A percentile compares a stretch with the other conserved stretches of the same genome.
These are phyloP conservation scores for Colletotrichum tropicicola DNA, from an alignment of 2,329 filamentous ascomycete genomes.

Conservation along the genomic window DNA sequence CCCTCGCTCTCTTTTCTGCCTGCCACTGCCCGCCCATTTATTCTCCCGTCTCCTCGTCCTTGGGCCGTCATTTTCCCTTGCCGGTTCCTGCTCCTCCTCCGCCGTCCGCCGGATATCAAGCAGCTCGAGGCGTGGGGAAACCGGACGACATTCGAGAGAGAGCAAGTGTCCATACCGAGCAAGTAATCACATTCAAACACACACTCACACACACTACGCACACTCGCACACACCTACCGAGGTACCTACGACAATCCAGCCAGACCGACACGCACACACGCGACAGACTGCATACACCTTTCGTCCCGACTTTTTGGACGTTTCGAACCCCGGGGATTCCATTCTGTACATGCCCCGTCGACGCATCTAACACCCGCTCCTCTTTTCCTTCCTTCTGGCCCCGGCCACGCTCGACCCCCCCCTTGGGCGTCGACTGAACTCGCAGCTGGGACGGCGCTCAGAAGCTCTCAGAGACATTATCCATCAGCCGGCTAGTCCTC, in stretches of 20 bases:
- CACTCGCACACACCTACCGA: slow-evolving; percentile 6
- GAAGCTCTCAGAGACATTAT: background rate
- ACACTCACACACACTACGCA: background rate
- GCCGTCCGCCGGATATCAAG: background rate
- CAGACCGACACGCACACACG: slow-evolving; percentile 8
- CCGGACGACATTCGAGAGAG: background rate
- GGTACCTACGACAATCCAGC: slow-evolving; percentile 3
- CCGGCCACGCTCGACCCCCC: background rate
- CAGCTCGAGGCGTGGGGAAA: background rate
- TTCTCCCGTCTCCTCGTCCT: background rate
- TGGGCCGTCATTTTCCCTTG: background rate
- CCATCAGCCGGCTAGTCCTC: background rate
- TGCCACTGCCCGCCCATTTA: background rate
- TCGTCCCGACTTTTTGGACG: slow-evolving; percentile 26
- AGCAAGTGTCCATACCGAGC: background rate
- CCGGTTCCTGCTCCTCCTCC: background rate
- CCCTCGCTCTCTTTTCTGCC: background rate
- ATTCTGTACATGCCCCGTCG: slow-evolving; percentile 9
- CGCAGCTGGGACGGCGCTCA: slow-evolving; percentile 1
- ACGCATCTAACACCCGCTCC: background rate
- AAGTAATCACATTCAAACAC: slow-evolving; percentile 3
- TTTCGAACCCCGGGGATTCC: slow-evolving; percentile 19
- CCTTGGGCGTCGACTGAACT: background rate
- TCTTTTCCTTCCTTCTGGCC: background rate
- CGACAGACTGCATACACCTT: slow-evolving; percentile 13